These are phyloP conservation scores for Arbutus unedo DNA, from an alignment of 148 eudicot genomes.

Conservation along the genomic window DNA sequence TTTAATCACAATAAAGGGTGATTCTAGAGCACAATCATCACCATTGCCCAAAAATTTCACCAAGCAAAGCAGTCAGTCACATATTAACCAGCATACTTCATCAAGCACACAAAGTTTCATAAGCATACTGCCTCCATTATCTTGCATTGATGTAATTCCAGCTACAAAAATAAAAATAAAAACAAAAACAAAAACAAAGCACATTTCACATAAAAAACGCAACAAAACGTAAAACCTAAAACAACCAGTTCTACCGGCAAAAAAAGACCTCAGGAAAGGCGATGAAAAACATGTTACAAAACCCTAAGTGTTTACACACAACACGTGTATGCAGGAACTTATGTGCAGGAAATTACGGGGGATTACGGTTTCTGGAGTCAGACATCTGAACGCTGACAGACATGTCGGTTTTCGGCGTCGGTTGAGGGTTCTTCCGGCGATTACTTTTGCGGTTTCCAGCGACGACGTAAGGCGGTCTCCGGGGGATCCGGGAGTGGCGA, in stretches of 20 bases:
- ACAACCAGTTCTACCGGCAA: too few species aligned
- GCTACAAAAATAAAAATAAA: too few species aligned
- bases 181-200: too few species aligned
- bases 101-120: neutral
- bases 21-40: neutral
- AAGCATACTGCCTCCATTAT: neutral
- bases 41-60: neutral
- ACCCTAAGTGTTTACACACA: too few species aligned
- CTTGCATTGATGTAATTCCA: neutral
- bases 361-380: constrained; percentile 30
- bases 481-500: constrained; percentile 23
- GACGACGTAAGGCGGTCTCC: constrained; percentile 14
- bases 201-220: too few species aligned
- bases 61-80: neutral
- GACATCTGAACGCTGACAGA: constrained; percentile 45
- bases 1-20: neutral
- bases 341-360: neutral
- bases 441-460: constrained; percentile 26
- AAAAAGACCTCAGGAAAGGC: too few species aligned
- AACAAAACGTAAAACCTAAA: too few species aligned
- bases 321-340: too few species aligned
- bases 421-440: constrained; percentile 27
- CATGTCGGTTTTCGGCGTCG: constrained; percentile 40
- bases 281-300: too few species aligned
- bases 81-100: neutral